These are phyloP conservation scores for Xylaria sp. DNA, from an alignment of 2,329 filamentous ascomycete species.

Conservation along the genomic window DNA sequence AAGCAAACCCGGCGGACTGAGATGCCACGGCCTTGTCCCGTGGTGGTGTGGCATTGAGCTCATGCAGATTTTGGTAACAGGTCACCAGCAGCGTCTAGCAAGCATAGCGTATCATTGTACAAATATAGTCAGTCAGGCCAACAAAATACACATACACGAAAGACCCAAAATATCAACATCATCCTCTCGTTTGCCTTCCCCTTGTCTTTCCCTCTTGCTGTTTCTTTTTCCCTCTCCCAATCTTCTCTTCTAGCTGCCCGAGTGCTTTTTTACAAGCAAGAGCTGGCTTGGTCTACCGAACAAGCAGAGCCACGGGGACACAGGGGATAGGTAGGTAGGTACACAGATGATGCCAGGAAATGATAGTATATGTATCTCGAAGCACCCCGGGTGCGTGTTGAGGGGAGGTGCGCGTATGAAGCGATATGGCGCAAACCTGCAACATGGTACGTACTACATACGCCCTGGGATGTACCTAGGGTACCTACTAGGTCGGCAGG, in stretches of 20 bases:
- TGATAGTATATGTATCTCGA: conserved; percentile 10
- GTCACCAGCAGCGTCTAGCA: conserved; percentile 28
- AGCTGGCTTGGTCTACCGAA: conserved; percentile 10
- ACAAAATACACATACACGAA: not conserved
- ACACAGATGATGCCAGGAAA: conserved; percentile 21
- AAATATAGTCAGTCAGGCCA: conserved; percentile 1
- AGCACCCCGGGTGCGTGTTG: conserved; percentile 20
- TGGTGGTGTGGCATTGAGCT: conserved; percentile 28
- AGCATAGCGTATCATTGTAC: conserved; percentile 9
- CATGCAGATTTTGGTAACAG: conserved; percentile 36
- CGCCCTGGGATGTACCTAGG: conserved; percentile 13
- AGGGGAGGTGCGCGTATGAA: conserved; percentile 16
- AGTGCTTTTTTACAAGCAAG: conserved; percentile 6
- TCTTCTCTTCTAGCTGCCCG: conserved; percentile 3
- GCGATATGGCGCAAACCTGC: conserved; percentile 24
- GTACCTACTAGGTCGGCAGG: conserved; percentile 8
- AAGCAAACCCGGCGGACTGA: conserved; percentile 2
- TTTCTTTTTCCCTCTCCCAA: not conserved
- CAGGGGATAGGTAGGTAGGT: conserved; percentile 30
- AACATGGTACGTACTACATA: not conserved
- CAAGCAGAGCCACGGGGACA: conserved; percentile 30
- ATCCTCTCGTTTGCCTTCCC: not conserved
- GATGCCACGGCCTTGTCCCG: conserved; percentile 27
- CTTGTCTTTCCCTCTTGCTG: not conserved
- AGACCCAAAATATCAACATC: conserved; percentile 15